Conservation (phyloP, 345 rosid genomes). For the Cardiospermum halicacabum region DNA sequence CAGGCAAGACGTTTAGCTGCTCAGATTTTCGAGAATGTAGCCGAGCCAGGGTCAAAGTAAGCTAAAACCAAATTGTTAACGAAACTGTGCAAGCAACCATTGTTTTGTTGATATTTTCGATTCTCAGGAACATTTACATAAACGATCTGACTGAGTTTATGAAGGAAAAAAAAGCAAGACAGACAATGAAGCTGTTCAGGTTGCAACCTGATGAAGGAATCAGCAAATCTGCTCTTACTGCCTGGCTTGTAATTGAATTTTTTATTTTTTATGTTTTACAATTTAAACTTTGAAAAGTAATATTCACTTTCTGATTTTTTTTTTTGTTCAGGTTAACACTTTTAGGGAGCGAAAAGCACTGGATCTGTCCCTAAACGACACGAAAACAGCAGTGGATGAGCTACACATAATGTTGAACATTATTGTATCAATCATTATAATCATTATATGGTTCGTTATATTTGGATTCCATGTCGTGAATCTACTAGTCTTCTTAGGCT, state of each 20-base stretch:
- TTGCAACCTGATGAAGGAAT: constrained; percentile 18
- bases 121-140: constrained; percentile 26
- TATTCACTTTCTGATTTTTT: neutral
- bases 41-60: constrained; percentile 36
- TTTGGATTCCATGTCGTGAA: constrained; percentile 62
- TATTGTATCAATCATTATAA: constrained; percentile 45
- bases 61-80: no score
- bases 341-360: constrained; percentile 89
- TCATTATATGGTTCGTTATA: constrained; percentile 68
- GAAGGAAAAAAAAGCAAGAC: constrained; percentile 32
- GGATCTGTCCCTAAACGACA: constrained; percentile 75
- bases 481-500: constrained; percentile 62
- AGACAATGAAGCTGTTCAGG: constrained; percentile 26
- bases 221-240: constrained; percentile 28
- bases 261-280: neutral
- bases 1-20: constrained; percentile 38
- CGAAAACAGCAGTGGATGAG: constrained; percentile 86
- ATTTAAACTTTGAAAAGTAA: neutral
- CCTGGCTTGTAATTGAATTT: constrained; percentile 34
- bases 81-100: neutral
- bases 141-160: constrained; percentile 38
- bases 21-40: constrained; percentile 43
- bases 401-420: constrained; percentile 61
- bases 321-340: constrained; percentile 59
- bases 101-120: neutral